Percentiles rank a stretch among this genome's conserved stretches.
Evolutionary conservation across 2,329 filamentous ascomycete genomes (phyloP).

Genomic region (Boeremia lycopersici): DNA sequence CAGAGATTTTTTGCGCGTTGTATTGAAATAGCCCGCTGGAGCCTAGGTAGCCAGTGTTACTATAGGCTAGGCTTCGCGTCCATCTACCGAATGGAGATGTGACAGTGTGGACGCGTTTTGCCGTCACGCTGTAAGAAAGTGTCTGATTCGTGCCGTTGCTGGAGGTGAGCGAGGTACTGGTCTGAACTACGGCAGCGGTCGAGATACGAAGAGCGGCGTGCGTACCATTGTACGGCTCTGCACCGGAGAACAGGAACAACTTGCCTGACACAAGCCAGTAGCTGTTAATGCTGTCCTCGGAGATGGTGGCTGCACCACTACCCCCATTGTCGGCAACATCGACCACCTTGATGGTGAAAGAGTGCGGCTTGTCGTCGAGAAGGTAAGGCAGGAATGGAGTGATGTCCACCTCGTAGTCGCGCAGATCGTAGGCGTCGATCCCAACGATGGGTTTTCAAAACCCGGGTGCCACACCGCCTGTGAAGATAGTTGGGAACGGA

Average conservation of each 20-base stretch:
- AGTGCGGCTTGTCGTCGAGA: no score
- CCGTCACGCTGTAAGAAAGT: constrained; percentile 1
- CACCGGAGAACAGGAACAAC: constrained; percentile 3
- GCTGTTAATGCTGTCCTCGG: constrained; percentile 6
- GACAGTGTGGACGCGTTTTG: not conserved
- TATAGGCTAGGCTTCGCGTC: constrained; percentile 1
- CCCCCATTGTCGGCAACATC: not conserved
- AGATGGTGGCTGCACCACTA: not conserved
- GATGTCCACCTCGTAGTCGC: no score
- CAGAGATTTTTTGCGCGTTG: not conserved
- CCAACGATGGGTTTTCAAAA: no score
- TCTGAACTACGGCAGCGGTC: not conserved
- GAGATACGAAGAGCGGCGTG: constrained; percentile 1
- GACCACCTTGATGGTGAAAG: not conserved
- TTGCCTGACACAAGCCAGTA: constrained; percentile 9
- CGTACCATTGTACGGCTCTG: not conserved
- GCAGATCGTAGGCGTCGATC: no score
- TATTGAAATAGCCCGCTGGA: not conserved
- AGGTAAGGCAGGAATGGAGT: no score
- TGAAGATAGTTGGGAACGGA: no score
- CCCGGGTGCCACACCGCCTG: no score
- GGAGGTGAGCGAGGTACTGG: not conserved
- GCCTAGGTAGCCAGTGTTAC: constrained; percentile 1
- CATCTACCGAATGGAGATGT: constrained; percentile 1
- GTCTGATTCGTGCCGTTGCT: constrained; percentile 8